Percentiles rank a stretch among this genome's conserved stretches.
These are phyloP conservation scores for Eucalyptus pauciflora DNA, from an alignment of 345 rosid species.

Conservation along the genomic window DNA sequence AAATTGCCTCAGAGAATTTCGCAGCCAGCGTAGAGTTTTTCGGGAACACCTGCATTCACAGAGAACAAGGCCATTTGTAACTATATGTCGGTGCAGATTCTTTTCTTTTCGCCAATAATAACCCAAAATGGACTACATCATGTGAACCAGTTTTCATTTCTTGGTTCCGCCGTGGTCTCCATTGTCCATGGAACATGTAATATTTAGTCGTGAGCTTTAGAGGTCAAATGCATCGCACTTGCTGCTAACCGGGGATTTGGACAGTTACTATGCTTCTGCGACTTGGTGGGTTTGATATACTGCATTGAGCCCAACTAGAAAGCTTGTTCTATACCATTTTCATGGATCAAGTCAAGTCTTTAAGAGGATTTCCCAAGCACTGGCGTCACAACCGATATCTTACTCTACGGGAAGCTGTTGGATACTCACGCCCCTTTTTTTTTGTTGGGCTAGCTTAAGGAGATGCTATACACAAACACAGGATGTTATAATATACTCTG, in stretches of 20 bases:
- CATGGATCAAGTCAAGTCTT: background rate
- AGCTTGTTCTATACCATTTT: background rate
- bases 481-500: background rate
- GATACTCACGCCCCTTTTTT: background rate
- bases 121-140: background rate
- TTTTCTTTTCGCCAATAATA: background rate
- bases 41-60: slow-evolving; percentile 18
- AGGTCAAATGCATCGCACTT: background rate
- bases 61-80: background rate
- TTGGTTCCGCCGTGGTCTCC: background rate
- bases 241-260: background rate
- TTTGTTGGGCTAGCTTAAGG: background rate
- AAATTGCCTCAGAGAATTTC: slow-evolving; percentile 28
- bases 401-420: background rate
- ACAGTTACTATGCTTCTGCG: background rate
- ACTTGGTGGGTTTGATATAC: background rate
- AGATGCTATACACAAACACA: background rate
- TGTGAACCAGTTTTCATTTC: background rate
- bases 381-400: background rate
- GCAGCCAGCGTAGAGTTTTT: slow-evolving; percentile 30
- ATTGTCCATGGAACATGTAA: background rate
- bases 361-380: background rate
- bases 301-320: background rate
- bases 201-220: background rate
- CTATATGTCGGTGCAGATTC: background rate